Evolutionary conservation across 2,329 filamentous ascomycete genomes (phyloP).

Genomic region (Raffaelea albimanens): DNA sequence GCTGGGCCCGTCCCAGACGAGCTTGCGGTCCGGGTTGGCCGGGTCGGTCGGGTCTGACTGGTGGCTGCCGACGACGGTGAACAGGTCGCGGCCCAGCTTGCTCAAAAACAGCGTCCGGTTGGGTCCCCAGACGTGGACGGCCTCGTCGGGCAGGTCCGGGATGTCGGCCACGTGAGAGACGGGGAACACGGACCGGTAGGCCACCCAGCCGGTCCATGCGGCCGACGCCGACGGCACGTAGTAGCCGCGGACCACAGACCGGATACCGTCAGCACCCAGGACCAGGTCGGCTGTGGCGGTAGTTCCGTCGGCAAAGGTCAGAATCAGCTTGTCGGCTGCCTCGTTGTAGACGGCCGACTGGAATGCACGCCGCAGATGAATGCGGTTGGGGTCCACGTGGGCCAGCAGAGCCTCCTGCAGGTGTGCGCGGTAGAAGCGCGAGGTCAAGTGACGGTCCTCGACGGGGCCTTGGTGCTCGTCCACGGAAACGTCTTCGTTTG

Average conservation of each 20-base stretch:
- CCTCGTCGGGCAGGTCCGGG: conserved; percentile 28
- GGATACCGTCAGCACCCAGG: conserved; percentile 44
- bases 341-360: conserved; percentile 22
- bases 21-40: conserved; percentile 8
- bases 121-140: conserved; percentile 33
- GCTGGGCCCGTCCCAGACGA: conserved; percentile 28
- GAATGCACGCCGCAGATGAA: conserved; percentile 34
- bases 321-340: conserved; percentile 17
- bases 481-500: conserved; percentile 32
- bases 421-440: conserved; percentile 37
- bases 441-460: conserved; percentile 27
- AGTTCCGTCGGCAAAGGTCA: conserved; percentile 39
- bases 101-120: conserved; percentile 33
- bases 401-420: conserved; percentile 37
- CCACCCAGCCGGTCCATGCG: conserved; percentile 32
- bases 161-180: conserved; percentile 28
- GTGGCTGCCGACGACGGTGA: conserved; percentile 31
- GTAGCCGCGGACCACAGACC: conserved; percentile 33
- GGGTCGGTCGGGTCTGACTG: conserved; percentile 23
- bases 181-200: conserved; percentile 35
- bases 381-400: conserved; percentile 28
- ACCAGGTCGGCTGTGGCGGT: conserved; percentile 33
- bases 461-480: conserved; percentile 30
- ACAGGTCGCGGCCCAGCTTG: conserved; percentile 28
- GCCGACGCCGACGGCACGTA: conserved; percentile 31